A percentile compares a stretch with the other conserved stretches of the same genome.
phyloP scores from a whole-genome alignment of 2,329 filamentous ascomycete genomes.

The Neofusicoccum ribis region DNA sequence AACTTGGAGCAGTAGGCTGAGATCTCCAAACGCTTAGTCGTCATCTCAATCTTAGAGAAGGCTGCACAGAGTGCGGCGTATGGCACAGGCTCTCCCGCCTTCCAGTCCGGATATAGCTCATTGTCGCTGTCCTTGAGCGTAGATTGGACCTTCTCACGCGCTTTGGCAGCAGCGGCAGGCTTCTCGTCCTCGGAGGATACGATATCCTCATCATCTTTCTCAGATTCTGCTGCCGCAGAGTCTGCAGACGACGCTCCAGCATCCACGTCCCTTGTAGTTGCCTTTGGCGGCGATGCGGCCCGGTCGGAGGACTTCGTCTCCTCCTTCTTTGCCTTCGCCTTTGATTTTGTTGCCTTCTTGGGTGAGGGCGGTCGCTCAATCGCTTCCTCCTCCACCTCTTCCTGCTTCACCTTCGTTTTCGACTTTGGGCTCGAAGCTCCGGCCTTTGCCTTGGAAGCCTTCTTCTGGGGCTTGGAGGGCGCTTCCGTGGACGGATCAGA shows the following conservation, averaged over 20 bases:
- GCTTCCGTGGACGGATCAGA: slow-evolving; percentile 22
- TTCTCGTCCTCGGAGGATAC: slow-evolving; percentile 64
- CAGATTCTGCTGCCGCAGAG: slow-evolving; percentile 22
- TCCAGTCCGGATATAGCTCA: slow-evolving; percentile 95
- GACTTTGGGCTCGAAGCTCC: slow-evolving; percentile 24
- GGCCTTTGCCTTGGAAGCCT: slow-evolving; percentile 25
- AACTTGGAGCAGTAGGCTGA: slow-evolving; percentile 87
- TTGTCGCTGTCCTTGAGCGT: slow-evolving; percentile 68
- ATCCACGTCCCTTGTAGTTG: background rate
- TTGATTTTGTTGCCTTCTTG: slow-evolving; percentile 19
- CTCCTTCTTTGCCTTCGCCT: background rate
- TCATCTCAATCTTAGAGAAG: slow-evolving; percentile 93
- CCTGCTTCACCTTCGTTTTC: slow-evolving; percentile 22
- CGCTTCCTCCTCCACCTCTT: slow-evolving; percentile 20
- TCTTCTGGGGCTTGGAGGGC: slow-evolving; percentile 22
- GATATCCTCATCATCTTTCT: slow-evolving; percentile 40
- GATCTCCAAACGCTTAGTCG: slow-evolving; percentile 86
- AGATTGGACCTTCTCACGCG: slow-evolving; percentile 76
- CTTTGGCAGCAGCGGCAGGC: slow-evolving; percentile 70
- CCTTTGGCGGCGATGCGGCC: slow-evolving; percentile 1
- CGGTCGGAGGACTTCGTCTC: background rate
- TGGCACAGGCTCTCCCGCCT: slow-evolving; percentile 80
- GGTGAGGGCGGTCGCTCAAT: background rate
- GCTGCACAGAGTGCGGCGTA: slow-evolving; percentile 94
- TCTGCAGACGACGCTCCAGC: background rate